Percentiles rank a stretch among this genome's conserved stretches.
These are phyloP conservation scores for Musa acuminata DNA, from an alignment of 176 grass and related monocot genomes.

Conservation along the genomic window DNA sequence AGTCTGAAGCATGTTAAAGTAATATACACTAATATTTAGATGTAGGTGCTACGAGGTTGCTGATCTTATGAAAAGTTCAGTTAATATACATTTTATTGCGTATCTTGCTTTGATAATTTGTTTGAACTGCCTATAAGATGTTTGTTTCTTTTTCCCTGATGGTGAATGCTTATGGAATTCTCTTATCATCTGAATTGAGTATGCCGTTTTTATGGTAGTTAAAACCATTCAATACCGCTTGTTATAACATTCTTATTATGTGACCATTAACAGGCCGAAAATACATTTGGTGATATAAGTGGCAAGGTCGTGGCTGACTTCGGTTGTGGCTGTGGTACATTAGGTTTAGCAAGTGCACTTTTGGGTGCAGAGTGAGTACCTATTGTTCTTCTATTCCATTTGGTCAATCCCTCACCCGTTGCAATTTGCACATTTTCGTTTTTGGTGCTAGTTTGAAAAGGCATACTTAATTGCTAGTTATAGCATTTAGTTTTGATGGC, in stretches of 20 bases:
- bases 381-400: conserved; percentile 1
- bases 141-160: neutral
- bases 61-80: neutral
- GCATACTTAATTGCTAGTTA: neutral
- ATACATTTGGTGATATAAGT: conserved; percentile 60
- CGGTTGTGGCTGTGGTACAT: conserved; percentile 82
- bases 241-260: neutral
- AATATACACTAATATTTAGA: neutral
- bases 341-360: conserved; percentile 63
- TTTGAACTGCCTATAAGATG: neutral
- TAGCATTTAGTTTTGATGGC: neutral
- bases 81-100: neutral
- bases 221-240: neutral
- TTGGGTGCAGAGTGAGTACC: conserved; percentile 76
- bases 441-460: neutral
- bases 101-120: neutral
- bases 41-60: neutral
- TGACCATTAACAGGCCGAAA: conserved; percentile 55
- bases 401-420: neutral
- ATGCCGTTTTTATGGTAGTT: neutral
- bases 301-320: conserved; percentile 94
- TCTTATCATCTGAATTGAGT: neutral
- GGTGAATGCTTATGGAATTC: too few species aligned
- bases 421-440: neutral
- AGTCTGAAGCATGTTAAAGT: neutral